A percentile compares a stretch with the other conserved stretches of the same genome.
Conservation (phyloP, 257 asterid genomes). For the Solanum medicagineum region DNA sequence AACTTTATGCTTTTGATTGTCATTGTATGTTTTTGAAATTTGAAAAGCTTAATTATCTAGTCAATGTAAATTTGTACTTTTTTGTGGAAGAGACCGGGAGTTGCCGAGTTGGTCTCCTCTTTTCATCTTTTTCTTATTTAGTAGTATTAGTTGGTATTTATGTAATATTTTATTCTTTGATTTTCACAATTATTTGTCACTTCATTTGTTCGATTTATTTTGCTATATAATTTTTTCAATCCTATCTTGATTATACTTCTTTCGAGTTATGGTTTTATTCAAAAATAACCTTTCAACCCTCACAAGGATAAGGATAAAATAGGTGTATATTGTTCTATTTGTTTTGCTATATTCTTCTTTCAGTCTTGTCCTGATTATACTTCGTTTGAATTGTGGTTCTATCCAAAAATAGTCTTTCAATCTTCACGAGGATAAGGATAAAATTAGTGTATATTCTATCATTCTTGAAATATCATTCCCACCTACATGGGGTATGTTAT, state of each 20-base stretch:
- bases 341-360: not conserved
- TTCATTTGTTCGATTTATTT: not conserved
- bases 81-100: not conserved
- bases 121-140: not conserved
- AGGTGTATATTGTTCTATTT: too few species aligned
- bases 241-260: not conserved
- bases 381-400: not conserved
- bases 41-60: not conserved
- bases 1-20: not conserved
- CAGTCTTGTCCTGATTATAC: not conserved
- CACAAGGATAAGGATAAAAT: too few species aligned
- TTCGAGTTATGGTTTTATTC: not conserved
- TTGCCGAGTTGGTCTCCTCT: not conserved
- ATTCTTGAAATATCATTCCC: too few species aligned
- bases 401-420: not conserved
- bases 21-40: not conserved
- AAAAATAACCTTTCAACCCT: accelerated
- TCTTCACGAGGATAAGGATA: not conserved
- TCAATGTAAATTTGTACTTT: not conserved
- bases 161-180: too few species aligned
- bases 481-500: not conserved
- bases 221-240: not conserved
- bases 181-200: too few species aligned
- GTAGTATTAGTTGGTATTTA: not conserved
- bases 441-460: not conserved